These are phyloP conservation scores for Crithidia expoeki DNA, from an alignment of 208 protist genomes.

Conservation along the genomic window DNA sequence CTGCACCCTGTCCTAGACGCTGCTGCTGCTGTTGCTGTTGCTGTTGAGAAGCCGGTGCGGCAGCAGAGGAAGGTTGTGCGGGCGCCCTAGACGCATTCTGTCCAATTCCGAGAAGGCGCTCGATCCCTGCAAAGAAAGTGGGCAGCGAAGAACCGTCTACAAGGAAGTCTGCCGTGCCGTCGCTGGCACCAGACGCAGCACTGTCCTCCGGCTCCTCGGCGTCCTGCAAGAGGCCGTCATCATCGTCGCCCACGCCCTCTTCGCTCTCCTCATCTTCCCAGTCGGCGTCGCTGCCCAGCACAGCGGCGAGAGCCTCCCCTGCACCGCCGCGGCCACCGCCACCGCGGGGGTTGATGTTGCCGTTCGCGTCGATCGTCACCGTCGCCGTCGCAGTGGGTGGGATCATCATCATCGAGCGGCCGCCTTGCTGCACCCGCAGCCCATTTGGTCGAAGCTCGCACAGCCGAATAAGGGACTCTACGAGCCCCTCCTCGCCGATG, in stretches of 20 bases:
- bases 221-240: conserved; percentile 23
- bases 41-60: not conserved
- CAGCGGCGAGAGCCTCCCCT: not conserved
- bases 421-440: conserved; percentile 47
- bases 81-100: conserved; percentile 1
- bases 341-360: not conserved
- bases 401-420: conserved; percentile 39
- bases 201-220: conserved; percentile 19
- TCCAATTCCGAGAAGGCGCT: conserved; percentile 21
- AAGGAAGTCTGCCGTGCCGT: conserved; percentile 27
- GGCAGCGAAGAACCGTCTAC: conserved; percentile 30
- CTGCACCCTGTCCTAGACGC: not conserved
- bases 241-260: conserved; percentile 28
- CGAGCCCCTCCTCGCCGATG: conserved; percentile 54
- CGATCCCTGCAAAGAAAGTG: conserved; percentile 26
- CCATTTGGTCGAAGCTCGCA: conserved; percentile 55
- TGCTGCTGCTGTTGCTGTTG: conserved; percentile 1
- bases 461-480: conserved; percentile 62
- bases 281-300: conserved; percentile 19
- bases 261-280: conserved; percentile 33
- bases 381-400: conserved; percentile 2
- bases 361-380: conserved; percentile 3
- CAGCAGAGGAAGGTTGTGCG: not conserved
- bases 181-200: conserved; percentile 13
- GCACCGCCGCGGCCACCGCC: not conserved